Base-by-base conservation (phyloP, 2,329 filamentous ascomycete species). In the Pseudocercospora pini-densiflorae region DNA sequence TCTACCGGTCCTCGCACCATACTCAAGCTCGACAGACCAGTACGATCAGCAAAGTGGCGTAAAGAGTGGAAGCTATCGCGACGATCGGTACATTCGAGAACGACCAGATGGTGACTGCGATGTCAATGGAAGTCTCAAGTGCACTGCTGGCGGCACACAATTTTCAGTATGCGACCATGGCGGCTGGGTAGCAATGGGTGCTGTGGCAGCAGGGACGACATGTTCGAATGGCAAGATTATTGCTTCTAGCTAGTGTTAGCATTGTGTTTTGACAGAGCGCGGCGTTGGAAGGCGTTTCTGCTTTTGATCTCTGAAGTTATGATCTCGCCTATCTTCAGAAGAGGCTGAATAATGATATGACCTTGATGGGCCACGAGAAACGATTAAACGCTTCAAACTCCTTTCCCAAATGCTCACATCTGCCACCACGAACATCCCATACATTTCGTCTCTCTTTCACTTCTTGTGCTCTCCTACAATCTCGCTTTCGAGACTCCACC, bases 101-200 rank as follows among this genome's bases (percentile, higher is more conserved):
- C 63, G 73, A 43, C 71, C 74, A 45, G 68, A 74, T 14, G 55
- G 55, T 16, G 55, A 58, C 19, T 36, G 31, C 24, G 55, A 58
- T 24, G 31, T 76, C 19, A 68, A 68, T 31, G 73, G 72, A 19
- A 67, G 62, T 27, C 49, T 78, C 10, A 14, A 70, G 60, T 79
- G 77, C 68, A 69, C 62, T 5, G 59, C 73, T 40, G 69, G 60
- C 2, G 75, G 76, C 3, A 27, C 53, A n/a, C 59, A 62, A n/a
- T 79, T 77, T 51, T 64, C 69, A 33, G 64, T 77, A 36, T 78
- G 76, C 61, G 74, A 77, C 67, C 68, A 76, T 31, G 71, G 73
- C 6, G 76, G 74, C 2, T 77, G 72, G 75, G 72, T 76, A 1
- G 60, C 70, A 19, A 79, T 78, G 76, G 75, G 75, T 0, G 51